Percentiles rank a stretch among this genome's conserved stretches.
Evolutionary conservation across 306 rosid genomes (phyloP).

Genomic region (Dalbergia cultrata): DNA sequence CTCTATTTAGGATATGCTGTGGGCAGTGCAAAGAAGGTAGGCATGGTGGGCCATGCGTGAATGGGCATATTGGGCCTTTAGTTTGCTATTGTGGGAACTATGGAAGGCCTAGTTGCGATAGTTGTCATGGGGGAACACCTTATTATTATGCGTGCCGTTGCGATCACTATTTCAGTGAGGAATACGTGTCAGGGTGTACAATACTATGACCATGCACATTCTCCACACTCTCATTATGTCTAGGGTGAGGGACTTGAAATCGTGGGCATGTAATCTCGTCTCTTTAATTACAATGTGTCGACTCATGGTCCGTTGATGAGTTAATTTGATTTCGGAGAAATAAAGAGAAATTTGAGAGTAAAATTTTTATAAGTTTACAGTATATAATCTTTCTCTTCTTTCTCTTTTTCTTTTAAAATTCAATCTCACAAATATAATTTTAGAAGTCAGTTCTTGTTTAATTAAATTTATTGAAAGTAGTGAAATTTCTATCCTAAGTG

Average conservation of each 20-base stretch:
- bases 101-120: slow-evolving; percentile 64
- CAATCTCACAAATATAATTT: no score
- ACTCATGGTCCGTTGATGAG: no score
- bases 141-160: slow-evolving; percentile 48
- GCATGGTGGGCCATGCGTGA: slow-evolving; percentile 50
- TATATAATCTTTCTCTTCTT: no score
- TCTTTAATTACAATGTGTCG: not conserved
- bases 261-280: no score
- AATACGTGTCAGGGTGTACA: slow-evolving; percentile 56
- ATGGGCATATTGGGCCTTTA: slow-evolving; percentile 46
- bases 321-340: no score
- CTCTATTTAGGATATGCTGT: no score
- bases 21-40: slow-evolving; percentile 47
- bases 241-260: no score
- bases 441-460: not conserved
- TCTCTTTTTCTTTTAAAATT: no score
- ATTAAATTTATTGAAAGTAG: slow-evolving; percentile 15
- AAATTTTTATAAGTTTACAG: no score
- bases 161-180: slow-evolving; percentile 58
- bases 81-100: slow-evolving; percentile 45
- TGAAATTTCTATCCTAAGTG: not conserved
- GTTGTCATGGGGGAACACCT: slow-evolving; percentile 61
- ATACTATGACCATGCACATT: slow-evolving; percentile 51
- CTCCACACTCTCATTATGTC: not conserved
- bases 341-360: no score